These are phyloP conservation scores for Albugo laibachii DNA, from an alignment of 352 stramenopile species.

Conservation along the genomic window DNA sequence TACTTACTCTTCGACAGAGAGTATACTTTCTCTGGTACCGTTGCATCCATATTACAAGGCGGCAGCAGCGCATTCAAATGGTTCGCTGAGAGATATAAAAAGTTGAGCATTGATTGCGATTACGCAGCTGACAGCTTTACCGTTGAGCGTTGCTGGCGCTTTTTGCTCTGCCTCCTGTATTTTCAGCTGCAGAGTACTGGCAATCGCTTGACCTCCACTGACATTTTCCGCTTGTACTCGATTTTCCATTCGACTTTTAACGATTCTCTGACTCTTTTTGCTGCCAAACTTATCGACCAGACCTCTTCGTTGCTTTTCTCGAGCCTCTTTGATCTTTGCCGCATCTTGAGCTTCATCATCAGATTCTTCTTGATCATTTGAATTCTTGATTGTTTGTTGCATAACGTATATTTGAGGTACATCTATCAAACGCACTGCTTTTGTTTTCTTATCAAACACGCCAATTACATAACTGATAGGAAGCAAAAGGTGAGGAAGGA, in stretches of 20 bases:
- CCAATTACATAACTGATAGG: constrained; percentile 35
- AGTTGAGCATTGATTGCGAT: too few species aligned
- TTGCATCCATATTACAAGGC: constrained; percentile 44
- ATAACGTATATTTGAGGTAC: constrained; percentile 72
- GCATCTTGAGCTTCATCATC: constrained; percentile 1
- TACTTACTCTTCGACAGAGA: constrained; percentile 59
- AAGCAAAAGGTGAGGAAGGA: not conserved
- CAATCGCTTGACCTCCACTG: constrained; percentile 37
- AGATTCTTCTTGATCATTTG: constrained; percentile 2
- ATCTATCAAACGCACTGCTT: constrained; percentile 56
- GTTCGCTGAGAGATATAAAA: not conserved
- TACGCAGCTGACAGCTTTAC: too few species aligned
- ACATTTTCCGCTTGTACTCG: constrained; percentile 61
- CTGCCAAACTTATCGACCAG: constrained; percentile 61
- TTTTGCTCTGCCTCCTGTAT: constrained; percentile 31
- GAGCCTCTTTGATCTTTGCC: constrained; percentile 23
- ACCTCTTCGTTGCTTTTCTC: constrained; percentile 45
- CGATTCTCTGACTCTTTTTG: constrained; percentile 74
- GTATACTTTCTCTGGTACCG: constrained; percentile 60
- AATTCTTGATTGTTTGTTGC: constrained; percentile 61
- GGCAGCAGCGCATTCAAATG: constrained; percentile 38
- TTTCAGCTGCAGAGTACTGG: constrained; percentile 58
- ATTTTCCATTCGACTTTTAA: constrained; percentile 66
- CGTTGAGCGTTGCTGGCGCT: too few species aligned
- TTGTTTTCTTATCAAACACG: constrained; percentile 54